Percentiles rank a stretch among this genome's conserved stretches.
Conservation (phyloP, 805 yeast genomes). For the Saccharomycopsis sp. region DNA sequence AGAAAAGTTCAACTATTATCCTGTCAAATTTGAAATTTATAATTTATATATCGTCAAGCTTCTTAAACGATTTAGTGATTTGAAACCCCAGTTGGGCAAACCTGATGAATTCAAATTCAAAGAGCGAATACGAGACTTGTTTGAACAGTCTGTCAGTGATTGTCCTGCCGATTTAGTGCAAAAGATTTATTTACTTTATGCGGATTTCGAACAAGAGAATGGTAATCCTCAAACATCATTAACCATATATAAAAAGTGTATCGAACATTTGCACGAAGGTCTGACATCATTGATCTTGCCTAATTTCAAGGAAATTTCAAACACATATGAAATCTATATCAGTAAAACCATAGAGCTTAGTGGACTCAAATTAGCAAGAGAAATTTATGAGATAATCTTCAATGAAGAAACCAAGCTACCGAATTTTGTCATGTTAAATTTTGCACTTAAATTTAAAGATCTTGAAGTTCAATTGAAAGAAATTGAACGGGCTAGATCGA, state of each 20-base stretch:
- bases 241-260: slow-evolving; percentile 46
- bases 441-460: slow-evolving; percentile 48
- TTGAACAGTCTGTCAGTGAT: slow-evolving; percentile 55
- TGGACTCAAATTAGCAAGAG: slow-evolving; percentile 7
- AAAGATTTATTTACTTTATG: slow-evolving; percentile 47
- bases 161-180: slow-evolving; percentile 45
- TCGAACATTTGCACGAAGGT: slow-evolving; percentile 24
- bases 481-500: slow-evolving; percentile 51
- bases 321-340: slow-evolving; percentile 9
- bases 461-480: slow-evolving; percentile 52
- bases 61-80: slow-evolving; percentile 24
- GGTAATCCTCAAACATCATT: slow-evolving; percentile 48
- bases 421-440: slow-evolving; percentile 32
- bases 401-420: slow-evolving; percentile 32
- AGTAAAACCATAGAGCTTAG: not conserved
- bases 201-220: slow-evolving; percentile 50
- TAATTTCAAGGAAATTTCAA: slow-evolving; percentile 10
- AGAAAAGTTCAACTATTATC: slow-evolving; percentile 45
- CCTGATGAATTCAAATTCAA: slow-evolving; percentile 27
- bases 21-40: slow-evolving; percentile 67
- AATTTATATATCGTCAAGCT: slow-evolving; percentile 53
- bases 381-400: slow-evolving; percentile 11
- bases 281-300: not conserved
- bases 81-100: slow-evolving; percentile 23
- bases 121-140: slow-evolving; percentile 63